Base-by-base conservation (phyloP, 345 rosid species). In the Garcia nutans region DNA sequence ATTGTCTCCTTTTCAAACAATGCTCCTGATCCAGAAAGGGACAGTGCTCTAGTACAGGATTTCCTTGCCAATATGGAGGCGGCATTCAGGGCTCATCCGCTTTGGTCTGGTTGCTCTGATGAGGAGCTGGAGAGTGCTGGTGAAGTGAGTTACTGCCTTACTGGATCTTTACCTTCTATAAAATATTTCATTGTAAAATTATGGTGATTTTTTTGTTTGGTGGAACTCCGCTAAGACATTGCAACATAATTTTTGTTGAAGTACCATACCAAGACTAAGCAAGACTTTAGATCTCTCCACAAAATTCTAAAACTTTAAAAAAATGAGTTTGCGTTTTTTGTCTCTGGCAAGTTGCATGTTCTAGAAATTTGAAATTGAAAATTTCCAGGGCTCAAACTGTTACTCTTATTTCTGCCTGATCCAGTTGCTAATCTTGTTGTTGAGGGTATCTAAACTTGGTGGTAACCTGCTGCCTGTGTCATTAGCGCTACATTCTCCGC, bases 51-150 rank as follows among this genome's bases (percentile, higher is more conserved):
- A 2, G 66, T 96, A n/a, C n/a, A n/a, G n/a, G n/a, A n/a, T n/a
- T n/a, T 96, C 85, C 81, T 96, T 77, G 70, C 87, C 72, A 89
- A 83, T 44, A 96, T 93, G 97, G 98, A 96, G 83, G 86, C 87
- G 69, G 92, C 96, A 76, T 93, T 96, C 85, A 85, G 89, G 84
- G 90, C 89, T 71, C 98, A 92, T 84, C 96, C 98, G 12, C 97
- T 96, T 75, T 96, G 99, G 96, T 92, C 92, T 45, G 92, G 97
- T 74, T 96, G 94, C 83, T 90, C 99, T 4, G 99, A 92, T 78
- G 98, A 96, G 85, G 98, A 96, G 81, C 87, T 96, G 61, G 98
- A 96, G 54, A 89, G 97, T 76, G 96, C 94, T 0, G 97, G 90
- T 72, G 99, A 96, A 84, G 99, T 93, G 77, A 86, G 92, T 84